Base-by-base conservation (phyloP, 139 green algal species). In the Picochlorum sp. region DNA sequence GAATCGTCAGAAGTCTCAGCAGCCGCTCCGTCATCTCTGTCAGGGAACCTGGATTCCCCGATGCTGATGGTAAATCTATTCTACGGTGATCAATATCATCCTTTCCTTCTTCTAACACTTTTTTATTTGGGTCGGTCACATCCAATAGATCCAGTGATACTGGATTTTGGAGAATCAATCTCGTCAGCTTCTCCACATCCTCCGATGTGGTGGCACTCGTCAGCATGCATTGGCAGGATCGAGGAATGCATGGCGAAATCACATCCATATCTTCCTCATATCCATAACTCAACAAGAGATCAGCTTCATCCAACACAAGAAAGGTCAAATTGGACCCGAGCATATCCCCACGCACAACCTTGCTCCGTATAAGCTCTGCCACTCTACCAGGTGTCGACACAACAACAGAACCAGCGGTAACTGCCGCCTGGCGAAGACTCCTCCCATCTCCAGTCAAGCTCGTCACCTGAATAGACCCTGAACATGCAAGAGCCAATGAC, bases 301-400 rank as follows among this genome's bases (percentile, higher is more conserved):
- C 92, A 4, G 89, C 89, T 68, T 98, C 92, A 67, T 97, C 92
- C 38, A 98, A 75, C 8, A 98, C 84, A 52, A 98, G 60, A 26
- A 34, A 64, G 18, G n/a, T 26, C 45, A 49, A 68, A 18, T 15
- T 61, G 6, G 61, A 55, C 7, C 64, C n/a, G 30, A 92, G 66
- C 44, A 76, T 52, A 6, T 28, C 20, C 3, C 66, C 57, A 21
- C 71, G 62, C 26, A 95, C 67, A 49, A 71, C 54, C 0, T 76
- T 81, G 45, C 85, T 78, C 21, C 31, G 31, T 38, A 75, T 55
- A 49, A 81, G 71, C 69, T 66, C 41, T 4, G 78, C 74, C 21
- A 92, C 51, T 55, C 79, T 74, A 45, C 69, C 84, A 2, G 90
- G 90, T 2, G 90, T 97, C 8, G 86, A 68, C 16, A 96, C 85